These are phyloP conservation scores for Cladosporium sp. DNA, from an alignment of 2,329 filamentous ascomycete genomes.

Conservation along the genomic window DNA sequence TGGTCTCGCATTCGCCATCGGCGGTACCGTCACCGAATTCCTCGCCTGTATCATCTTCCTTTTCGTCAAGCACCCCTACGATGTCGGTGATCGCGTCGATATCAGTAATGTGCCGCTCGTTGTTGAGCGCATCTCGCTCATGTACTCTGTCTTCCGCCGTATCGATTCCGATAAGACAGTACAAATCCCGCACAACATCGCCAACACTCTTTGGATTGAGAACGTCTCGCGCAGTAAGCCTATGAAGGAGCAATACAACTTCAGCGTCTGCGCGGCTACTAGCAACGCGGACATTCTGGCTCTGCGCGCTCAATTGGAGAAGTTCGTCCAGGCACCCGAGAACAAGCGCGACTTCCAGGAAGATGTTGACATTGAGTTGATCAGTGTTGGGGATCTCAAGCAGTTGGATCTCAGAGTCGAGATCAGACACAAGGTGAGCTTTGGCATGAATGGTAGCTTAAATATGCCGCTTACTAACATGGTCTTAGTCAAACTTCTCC, in stretches of 20 bases:
- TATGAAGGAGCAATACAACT: conserved; percentile 37
- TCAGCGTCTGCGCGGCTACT: conserved; percentile 33
- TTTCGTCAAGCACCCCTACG: conserved; percentile 95
- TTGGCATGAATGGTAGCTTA: not conserved
- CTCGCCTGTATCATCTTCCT: conserved; percentile 97
- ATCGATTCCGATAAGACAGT: conserved; percentile 32
- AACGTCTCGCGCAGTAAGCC: conserved; percentile 39
- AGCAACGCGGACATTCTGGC: conserved; percentile 36
- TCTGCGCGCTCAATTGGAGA: conserved; percentile 32
- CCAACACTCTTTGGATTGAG: conserved; percentile 41
- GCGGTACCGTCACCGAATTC: conserved; percentile 89
- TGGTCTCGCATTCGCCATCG: conserved; percentile 80
- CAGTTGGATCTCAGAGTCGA: conserved; percentile 37
- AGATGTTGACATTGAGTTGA: conserved; percentile 37
- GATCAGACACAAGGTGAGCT: conserved; percentile 34
- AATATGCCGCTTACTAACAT: not conserved
- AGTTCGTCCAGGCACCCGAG: conserved; percentile 33
- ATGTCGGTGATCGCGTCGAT: conserved; percentile 48
- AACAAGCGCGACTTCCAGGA: conserved; percentile 40
- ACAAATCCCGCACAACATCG: conserved; percentile 39
- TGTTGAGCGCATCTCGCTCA: conserved; percentile 36
- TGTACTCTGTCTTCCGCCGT: conserved; percentile 1
- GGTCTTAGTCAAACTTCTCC: conserved; percentile 43
- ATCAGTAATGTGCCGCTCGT: conserved; percentile 31
- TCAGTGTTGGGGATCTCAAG: conserved; percentile 33